Evolutionary conservation across 1,284 basidiomycete species (phyloP).

Genomic region (Abortiporus biennis): DNA sequence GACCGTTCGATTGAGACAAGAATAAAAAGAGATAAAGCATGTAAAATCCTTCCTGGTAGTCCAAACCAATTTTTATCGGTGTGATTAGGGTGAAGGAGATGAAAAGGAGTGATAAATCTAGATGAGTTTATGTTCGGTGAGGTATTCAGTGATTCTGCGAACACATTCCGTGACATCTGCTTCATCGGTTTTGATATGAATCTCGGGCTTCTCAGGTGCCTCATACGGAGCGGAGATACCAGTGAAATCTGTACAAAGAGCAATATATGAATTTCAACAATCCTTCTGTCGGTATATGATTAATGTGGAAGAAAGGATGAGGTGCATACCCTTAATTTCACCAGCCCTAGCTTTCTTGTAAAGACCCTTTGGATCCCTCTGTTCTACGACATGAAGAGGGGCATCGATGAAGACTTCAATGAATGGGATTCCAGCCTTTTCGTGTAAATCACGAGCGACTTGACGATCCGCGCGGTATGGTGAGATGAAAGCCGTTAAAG

Average conservation of each 20-base stretch:
- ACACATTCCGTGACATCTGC: slow-evolving; percentile 79
- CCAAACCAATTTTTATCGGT: too few species aligned
- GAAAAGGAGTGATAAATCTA: slow-evolving; percentile 13
- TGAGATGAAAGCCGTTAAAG: slow-evolving; percentile 97
- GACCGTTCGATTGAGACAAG: too few species aligned
- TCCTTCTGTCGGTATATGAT: not conserved
- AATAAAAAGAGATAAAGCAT: too few species aligned
- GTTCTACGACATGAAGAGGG: slow-evolving; percentile 83
- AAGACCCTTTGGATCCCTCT: slow-evolving; percentile 94
- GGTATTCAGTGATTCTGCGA: slow-evolving; percentile 77
- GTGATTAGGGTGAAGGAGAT: too few species aligned
- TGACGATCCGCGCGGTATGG: slow-evolving; percentile 91
- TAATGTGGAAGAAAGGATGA: not conserved
- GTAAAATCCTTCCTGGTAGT: too few species aligned
- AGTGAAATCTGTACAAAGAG: slow-evolving; percentile 77
- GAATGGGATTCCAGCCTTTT: slow-evolving; percentile 71
- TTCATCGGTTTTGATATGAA: slow-evolving; percentile 90
- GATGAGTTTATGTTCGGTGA: slow-evolving; percentile 58
- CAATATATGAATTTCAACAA: not conserved
- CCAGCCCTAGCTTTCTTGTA: slow-evolving; percentile 97
- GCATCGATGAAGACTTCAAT: slow-evolving; percentile 96
- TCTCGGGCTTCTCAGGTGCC: slow-evolving; percentile 79
- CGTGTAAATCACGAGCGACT: slow-evolving; percentile 81
- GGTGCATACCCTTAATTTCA: slow-evolving; percentile 82
- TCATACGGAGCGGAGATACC: slow-evolving; percentile 98